Conservation (phyloP, 495 filamentous ascomycete species). For the Bombardia bombarda region DNA sequence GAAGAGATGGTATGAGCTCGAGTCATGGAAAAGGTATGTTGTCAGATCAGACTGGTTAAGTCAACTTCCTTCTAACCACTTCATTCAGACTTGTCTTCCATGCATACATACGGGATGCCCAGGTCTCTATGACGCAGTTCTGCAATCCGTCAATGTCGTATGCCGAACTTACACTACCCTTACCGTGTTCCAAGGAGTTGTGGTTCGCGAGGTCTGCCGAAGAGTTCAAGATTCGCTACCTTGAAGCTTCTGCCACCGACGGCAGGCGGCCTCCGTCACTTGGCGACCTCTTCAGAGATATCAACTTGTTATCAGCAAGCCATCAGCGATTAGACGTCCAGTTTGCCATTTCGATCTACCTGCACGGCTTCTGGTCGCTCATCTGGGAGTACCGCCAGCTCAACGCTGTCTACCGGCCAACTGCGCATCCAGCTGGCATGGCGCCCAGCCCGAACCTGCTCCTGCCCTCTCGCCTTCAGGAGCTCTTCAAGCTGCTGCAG, state of each 20-base stretch:
- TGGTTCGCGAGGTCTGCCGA: constrained; percentile 49
- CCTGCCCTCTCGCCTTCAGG: constrained; percentile 43
- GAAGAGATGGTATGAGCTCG: constrained; percentile 48
- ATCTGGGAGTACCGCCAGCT: constrained; percentile 54
- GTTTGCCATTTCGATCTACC: constrained; percentile 40
- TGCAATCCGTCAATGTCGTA: constrained; percentile 54
- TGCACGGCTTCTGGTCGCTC: constrained; percentile 51
- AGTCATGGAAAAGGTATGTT: constrained; percentile 44
- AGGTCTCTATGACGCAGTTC: constrained; percentile 50
- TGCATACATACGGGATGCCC: constrained; percentile 49
- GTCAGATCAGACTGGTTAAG: neutral
- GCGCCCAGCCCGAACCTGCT: constrained; percentile 30
- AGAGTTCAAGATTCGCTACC: constrained; percentile 49
- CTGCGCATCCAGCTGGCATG: neutral
- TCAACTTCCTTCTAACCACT: neutral
- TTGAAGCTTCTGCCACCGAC: constrained; percentile 18
- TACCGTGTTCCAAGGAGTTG: constrained; percentile 45
- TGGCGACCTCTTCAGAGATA: constrained; percentile 44
- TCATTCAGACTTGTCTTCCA: constrained; percentile 44
- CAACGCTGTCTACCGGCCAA: constrained; percentile 32
- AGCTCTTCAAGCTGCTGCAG: constrained; percentile 32
- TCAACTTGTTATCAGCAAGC: constrained; percentile 32
- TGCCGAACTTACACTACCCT: constrained; percentile 51
- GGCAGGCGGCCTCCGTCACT: constrained; percentile 37
- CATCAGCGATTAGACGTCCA: constrained; percentile 42